A percentile compares a stretch with the other conserved stretches of the same genome.
phyloP scores from a whole-genome alignment of 768 basidiomycete species.

The Macrolepiota albuminosa region DNA sequence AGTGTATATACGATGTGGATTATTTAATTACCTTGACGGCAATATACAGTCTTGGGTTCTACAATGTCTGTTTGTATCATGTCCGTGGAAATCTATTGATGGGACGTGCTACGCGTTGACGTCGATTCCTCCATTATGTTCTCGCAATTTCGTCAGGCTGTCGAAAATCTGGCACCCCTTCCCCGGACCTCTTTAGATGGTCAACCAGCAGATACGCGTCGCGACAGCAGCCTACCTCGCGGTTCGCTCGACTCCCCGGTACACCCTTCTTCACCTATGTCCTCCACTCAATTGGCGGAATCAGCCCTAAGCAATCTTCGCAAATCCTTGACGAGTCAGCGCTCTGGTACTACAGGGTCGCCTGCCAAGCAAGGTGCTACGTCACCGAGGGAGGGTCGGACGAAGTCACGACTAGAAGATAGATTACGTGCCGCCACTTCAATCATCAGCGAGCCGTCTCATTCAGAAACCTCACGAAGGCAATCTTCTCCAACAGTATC shows the following conservation, averaged over 20 bases:
- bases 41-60: neutral
- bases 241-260: slow-evolving; percentile 28
- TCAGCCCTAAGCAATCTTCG: slow-evolving; percentile 55
- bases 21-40: neutral
- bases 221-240: slow-evolving; percentile 19
- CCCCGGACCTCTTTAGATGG: slow-evolving; percentile 33
- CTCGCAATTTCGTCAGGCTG: slow-evolving; percentile 66
- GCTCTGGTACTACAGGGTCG: slow-evolving; percentile 35
- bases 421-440: slow-evolving; percentile 64
- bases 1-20: neutral
- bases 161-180: slow-evolving; percentile 61
- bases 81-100: neutral
- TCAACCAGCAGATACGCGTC: slow-evolving; percentile 16
- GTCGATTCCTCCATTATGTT: slow-evolving; percentile 47
- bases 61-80: slow-evolving; percentile 1
- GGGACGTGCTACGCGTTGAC: neutral
- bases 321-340: slow-evolving; percentile 56
- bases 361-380: slow-evolving; percentile 13
- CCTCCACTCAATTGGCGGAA: slow-evolving; percentile 56
- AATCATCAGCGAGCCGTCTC: slow-evolving; percentile 51
- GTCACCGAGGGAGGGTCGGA: slow-evolving; percentile 15
- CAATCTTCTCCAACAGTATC: slow-evolving; percentile 33
- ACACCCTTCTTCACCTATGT: slow-evolving; percentile 25
- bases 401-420: slow-evolving; percentile 69
- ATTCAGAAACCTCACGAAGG: slow-evolving; percentile 33